Base-by-base conservation (phyloP, 768 basidiomycete species). In the Calocybe indica region DNA sequence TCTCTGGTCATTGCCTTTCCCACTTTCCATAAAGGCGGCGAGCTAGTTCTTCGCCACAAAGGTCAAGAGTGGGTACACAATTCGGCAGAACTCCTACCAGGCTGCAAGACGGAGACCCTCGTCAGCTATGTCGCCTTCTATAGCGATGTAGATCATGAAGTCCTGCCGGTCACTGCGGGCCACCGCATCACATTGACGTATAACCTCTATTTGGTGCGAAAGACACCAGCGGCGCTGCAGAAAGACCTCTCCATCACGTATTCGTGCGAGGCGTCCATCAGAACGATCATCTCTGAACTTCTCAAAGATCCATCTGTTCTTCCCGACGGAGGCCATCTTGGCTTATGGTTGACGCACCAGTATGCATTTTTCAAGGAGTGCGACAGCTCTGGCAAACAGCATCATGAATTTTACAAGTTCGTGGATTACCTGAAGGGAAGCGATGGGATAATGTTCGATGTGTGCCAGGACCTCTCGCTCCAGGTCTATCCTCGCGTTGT, bases 1-100 rank as follows among this genome's bases (percentile, higher is more conserved):
- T 77, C 76, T 1, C 64, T 80, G 14, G 69, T 77, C 5, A 49
- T 78, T 33, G 62, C 74, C 11, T 63, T 72, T 38, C 75, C 73
- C 6, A 66, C 67, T 0, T 6, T 51, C 0, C 68, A 74, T 55
- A 58, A 68, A 31, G 73, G 71, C 4, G 72, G 74, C 10, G 54
- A 50, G 13, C 62, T 71, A 6, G 42, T 58, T 1, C 55, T 78
- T 1, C 55, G 53, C 3, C 57, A 62, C 10, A 48, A 37, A 7
- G 59, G 50, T 11, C 48, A 50, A 5, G 63, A 63, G 32, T 67
- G 65, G 67, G 53, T 43, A 1, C 59, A 71, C 37, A 71, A 73
- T 47, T 67, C 70, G 9, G 55, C 60, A 6, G 40, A 59, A n/a
- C 45, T 55, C 1, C 42, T 49, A 6, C 37, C 46, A 14, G 36